phyloP scores from a whole-genome alignment of 345 rosid genomes.

The Salix koriyanagi region DNA sequence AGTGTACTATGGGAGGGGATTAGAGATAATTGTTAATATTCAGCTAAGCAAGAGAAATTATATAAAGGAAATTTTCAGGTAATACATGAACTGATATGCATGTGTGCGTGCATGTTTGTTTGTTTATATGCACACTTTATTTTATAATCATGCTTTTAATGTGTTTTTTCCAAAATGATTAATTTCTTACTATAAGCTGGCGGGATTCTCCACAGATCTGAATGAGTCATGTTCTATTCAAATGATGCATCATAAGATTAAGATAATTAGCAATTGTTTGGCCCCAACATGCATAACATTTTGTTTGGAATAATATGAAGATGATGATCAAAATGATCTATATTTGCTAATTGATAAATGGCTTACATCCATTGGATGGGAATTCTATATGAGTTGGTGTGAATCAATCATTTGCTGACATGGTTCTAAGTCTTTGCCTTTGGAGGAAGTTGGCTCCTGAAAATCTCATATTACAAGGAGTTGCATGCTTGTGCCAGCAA shows the following conservation, averaged over 20 bases:
- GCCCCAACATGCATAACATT: neutral
- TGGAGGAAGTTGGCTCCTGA: neutral
- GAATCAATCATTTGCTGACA: neutral
- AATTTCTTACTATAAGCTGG: neutral
- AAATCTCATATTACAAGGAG: neutral
- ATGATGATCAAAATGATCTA: neutral
- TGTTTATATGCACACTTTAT: neutral
- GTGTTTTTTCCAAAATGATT: neutral
- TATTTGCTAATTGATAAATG: neutral
- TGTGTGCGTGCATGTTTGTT: too few species aligned
- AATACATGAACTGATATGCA: neutral
- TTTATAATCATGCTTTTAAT: neutral
- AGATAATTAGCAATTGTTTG: neutral
- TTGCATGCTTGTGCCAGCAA: neutral
- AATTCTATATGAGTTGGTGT: neutral
- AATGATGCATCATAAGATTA: neutral
- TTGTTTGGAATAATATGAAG: neutral
- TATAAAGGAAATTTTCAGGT: neutral
- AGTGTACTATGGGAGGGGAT: neutral
- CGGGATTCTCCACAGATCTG: neutral
- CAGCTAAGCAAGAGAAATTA: neutral
- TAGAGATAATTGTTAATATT: neutral
- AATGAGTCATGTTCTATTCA: neutral
- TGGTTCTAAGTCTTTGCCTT: neutral
- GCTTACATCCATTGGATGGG: neutral